phyloP scores from a whole-genome alignment of 345 rosid genomes.

The Aethionema arabicum region DNA sequence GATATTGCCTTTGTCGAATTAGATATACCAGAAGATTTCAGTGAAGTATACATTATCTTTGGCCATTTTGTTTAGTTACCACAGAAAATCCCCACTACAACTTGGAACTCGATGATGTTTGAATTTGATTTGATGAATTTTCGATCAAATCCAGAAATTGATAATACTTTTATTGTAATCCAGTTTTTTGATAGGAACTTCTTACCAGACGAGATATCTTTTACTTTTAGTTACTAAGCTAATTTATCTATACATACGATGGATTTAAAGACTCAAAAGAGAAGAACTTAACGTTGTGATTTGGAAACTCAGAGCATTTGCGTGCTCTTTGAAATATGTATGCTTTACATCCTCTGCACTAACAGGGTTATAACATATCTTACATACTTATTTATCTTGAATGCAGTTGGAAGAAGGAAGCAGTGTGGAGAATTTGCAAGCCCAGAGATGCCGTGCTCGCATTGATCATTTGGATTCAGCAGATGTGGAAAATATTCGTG shows the following conservation, averaged over 20 bases:
- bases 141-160: constrained; percentile 4
- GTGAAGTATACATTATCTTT: neutral
- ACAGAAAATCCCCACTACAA: constrained; percentile 4
- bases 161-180: neutral
- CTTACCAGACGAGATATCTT: neutral
- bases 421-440: constrained; percentile 72
- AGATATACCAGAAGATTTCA: neutral
- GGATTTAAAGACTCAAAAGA: neutral
- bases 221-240: neutral
- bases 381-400: neutral
- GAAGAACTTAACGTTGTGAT: constrained; percentile 1
- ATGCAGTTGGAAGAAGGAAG: constrained; percentile 85
- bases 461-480: constrained; percentile 86
- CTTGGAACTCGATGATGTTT: constrained; percentile 13
- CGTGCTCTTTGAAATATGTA: neutral
- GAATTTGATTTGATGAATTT: constrained; percentile 1
- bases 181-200: neutral
- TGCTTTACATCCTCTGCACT: neutral
- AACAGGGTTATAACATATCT: neutral
- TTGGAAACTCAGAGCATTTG: neutral
- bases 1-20: constrained; percentile 4
- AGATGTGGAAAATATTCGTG: constrained; percentile 61
- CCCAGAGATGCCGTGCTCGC: constrained; percentile 85
- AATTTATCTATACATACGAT: neutral
- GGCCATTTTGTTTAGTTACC: neutral